A percentile compares a stretch with the other conserved stretches of the same genome.
Conservation (phyloP, 2,329 filamentous ascomycete species). For the Sporothrix euskadiensis region DNA sequence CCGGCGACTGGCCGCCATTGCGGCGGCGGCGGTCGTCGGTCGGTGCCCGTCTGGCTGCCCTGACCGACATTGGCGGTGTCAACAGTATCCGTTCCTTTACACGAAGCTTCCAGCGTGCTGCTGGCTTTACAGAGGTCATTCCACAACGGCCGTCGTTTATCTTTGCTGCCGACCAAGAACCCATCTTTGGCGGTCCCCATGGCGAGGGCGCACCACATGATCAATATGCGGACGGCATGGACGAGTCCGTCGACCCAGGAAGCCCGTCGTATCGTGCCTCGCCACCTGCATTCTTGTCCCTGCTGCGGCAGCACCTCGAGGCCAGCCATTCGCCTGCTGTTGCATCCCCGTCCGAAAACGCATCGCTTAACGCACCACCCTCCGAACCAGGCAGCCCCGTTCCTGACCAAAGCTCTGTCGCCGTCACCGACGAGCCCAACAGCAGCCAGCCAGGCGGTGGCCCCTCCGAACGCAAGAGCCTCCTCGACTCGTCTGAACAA, state of each 20-base stretch:
- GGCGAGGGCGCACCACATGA: constrained; percentile 36
- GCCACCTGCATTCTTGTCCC: constrained; percentile 40
- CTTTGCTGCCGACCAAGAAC: constrained; percentile 58
- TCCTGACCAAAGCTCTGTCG: constrained; percentile 40
- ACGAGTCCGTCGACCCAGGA: constrained; percentile 42
- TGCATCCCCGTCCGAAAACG: constrained; percentile 25
- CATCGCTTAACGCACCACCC: constrained; percentile 6
- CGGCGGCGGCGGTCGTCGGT: constrained; percentile 28
- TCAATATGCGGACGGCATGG: constrained; percentile 44
- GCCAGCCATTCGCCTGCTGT: constrained; percentile 35
- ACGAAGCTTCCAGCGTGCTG: constrained; percentile 86
- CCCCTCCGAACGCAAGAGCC: constrained; percentile 48
- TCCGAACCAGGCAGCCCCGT: constrained; percentile 26
- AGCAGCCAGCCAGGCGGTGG: background rate
- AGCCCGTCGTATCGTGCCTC: constrained; percentile 35
- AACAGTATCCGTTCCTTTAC: constrained; percentile 96
- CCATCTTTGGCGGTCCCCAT: constrained; percentile 39
- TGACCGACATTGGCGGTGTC: constrained; percentile 77
- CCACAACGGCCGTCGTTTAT: constrained; percentile 76
- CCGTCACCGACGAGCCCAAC: constrained; percentile 6
- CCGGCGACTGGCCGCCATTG: constrained; percentile 27
- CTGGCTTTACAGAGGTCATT: constrained; percentile 83
- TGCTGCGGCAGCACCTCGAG: constrained; percentile 57
- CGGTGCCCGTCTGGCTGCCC: constrained; percentile 49
- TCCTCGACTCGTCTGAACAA: constrained; percentile 42